These are phyloP conservation scores for Populus davidiana DNA, from an alignment of 345 rosid species.

Conservation along the genomic window DNA sequence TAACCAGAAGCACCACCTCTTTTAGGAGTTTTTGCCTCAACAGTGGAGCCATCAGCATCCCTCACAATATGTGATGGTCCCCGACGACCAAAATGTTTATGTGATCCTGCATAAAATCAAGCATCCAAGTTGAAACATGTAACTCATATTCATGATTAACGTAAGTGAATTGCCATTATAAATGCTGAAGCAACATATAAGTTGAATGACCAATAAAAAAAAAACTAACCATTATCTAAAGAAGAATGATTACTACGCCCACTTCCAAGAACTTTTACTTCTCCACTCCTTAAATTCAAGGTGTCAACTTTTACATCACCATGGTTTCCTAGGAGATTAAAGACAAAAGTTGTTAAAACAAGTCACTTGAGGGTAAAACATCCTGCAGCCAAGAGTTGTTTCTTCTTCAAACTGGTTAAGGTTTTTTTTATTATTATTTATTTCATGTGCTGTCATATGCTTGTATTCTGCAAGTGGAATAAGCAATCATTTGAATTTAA, in stretches of 20 bases:
- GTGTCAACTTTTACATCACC: conserved; percentile 32
- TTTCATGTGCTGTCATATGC: neutral
- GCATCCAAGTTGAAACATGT: conserved; percentile 1
- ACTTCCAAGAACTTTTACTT: conserved; percentile 30
- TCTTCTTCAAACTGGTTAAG: neutral
- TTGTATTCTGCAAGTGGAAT: neutral
- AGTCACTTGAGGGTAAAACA: neutral
- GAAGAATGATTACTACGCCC: conserved; percentile 31
- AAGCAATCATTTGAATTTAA: neutral
- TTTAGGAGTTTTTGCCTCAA: conserved; percentile 52
- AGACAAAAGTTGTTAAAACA: neutral
- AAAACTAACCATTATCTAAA: conserved; percentile 42
- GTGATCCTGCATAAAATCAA: conserved; percentile 37
- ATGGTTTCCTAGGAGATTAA: conserved; percentile 22
- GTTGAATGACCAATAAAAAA: neutral
- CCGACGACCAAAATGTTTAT: conserved; percentile 41
- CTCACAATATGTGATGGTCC: conserved; percentile 35
- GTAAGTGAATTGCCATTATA: neutral
- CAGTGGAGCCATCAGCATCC: conserved; percentile 35
- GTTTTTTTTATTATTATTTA: neutral
- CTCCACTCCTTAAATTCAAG: conserved; percentile 29
- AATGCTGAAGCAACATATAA: neutral
- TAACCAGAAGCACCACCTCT: conserved; percentile 48
- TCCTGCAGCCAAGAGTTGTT: neutral
- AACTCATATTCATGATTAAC: neutral